Evolutionary conservation across 2,329 filamentous ascomycete genomes (phyloP), one percentile per base, ranked within the genome.

Genomic region (Sordariomycetes sp.): DNA sequence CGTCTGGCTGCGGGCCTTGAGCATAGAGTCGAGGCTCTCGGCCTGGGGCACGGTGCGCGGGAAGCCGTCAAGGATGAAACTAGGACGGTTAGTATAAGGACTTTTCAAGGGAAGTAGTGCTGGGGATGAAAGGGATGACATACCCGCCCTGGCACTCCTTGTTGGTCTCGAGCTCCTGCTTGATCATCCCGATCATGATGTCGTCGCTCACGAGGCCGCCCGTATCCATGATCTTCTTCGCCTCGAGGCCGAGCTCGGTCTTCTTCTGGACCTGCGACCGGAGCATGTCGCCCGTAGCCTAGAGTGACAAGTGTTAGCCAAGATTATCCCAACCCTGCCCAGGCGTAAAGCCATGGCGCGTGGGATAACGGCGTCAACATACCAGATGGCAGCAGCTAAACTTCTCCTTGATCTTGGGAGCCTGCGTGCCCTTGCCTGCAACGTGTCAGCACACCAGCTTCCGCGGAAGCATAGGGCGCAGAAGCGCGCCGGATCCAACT

Each of bases 211-310:
- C 94, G 60, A 99, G 85, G 66, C 93, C 93, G 67, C 94, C 94
- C 72, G 93, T 88, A 71, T 99, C 94, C 94, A 99, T 99, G 75
- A 99, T 99, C 86, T 97, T 97, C 87, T 99, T 99, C 65, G 94
- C 94, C 79, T 97, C 91, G 71, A 89, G 85, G 66, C 94, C 94
- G 64, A 99, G 85, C 60, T 89, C 76, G 59, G 94, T 99, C 86
- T 97, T 97, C 79, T 96, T 95, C 64, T 93, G 89, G 70, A 99
- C 94, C 76, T 99, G 94, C 65, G 92, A 96, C 70, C 94, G 91
- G 70, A 99, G 84, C 94, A 99, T 99, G 76, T 99, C 94, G 73
- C 94, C 94, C 60, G 94, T 99, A 63, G 94, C 94, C 92, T 97
- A 58, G 46, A 58, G 59, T 65, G 22, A 58, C 50, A 46, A 16